Base-by-base conservation (phyloP, 1,139 yeast genomes). In the Taiozyma onychis region DNA sequence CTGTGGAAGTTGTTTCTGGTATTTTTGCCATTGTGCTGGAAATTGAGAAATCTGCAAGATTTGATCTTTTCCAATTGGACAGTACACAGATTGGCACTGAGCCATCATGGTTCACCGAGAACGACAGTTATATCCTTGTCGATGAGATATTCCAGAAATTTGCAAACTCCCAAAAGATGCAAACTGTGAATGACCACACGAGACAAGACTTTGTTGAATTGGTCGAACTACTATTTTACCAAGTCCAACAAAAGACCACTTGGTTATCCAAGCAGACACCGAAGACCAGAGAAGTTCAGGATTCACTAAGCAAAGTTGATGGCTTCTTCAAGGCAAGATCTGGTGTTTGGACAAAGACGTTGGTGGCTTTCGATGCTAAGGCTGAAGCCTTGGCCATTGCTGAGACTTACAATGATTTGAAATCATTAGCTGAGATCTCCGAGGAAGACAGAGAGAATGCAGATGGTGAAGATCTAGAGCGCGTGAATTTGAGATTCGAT, bases 321-420 rank as follows among this genome's bases (percentile, higher is more conserved):
- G 28, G 55, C 54, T 51, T 70, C 54, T 63, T 55, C 54, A 32
- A 59, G 53, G 42, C 68, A 50, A 55, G 69, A 61, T 66, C 71
- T 45, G 65, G 68, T 24, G 55, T 67, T 7, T 83, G 95, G 95
- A 77, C 84, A 26, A 69, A 72, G 43, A 73, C 76, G 1, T 64
- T 87, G 39, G 73, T 83, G 22, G 64, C 69, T 11, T 67, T 75
- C 46, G 77, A 76, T 24, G 70, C 80, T 49, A 67, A 73, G 27
- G 68, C 68, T 10, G 81, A 81, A 41, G 88, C 91, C 0, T 66
- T 84, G 21, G 69, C 71, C n/a, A 73, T 89, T 43, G 80, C 89
- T 1, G 96, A 88, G 59, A 71, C 73, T 37, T 86, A 82, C 63
- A 66, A 71, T 26, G 96, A 89, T 62, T 76, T 85, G 59, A 71